Percentiles rank a stretch among this genome's conserved stretches.
These are phyloP conservation scores for Pilobolus umbonatus DNA, from an alignment of 192 early-diverging fungal genomes.

Conservation along the genomic window DNA sequence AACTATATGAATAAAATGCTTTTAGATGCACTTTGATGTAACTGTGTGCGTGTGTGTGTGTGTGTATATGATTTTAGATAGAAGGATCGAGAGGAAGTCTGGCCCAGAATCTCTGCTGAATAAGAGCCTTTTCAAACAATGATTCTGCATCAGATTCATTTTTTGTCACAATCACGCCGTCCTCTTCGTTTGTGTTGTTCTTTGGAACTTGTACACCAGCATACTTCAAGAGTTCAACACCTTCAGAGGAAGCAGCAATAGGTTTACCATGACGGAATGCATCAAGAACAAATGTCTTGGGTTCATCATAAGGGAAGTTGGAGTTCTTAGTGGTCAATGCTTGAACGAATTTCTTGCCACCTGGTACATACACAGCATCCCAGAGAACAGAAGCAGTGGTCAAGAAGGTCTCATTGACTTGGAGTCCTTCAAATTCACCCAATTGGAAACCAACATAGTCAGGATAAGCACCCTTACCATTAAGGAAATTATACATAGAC, in stretches of 20 bases:
- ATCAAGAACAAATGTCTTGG: slow-evolving; percentile 13
- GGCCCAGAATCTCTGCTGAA: slow-evolving; percentile 20
- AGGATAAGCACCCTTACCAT: slow-evolving; percentile 10
- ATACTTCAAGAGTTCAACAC: slow-evolving; percentile 8
- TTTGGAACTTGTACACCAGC: slow-evolving; percentile 4
- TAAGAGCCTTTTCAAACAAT: slow-evolving; percentile 7
- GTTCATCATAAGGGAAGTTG: slow-evolving; percentile 19
- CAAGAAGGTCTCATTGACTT: slow-evolving; percentile 13
- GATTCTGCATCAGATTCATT: background rate
- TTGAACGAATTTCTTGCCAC: slow-evolving; percentile 5
- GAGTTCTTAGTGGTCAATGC: background rate
- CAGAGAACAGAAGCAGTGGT: slow-evolving; percentile 20
- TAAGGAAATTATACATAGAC: slow-evolving; percentile 12
- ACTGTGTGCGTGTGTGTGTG: too few relatives aligned
- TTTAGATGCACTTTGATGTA: too few relatives aligned
- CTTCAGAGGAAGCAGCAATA: slow-evolving; percentile 15
- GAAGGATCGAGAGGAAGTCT: slow-evolving; percentile 11
- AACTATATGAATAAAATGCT: too few relatives aligned
- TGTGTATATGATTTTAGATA: background rate
- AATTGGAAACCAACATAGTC: slow-evolving; percentile 5
- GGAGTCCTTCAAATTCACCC: slow-evolving; percentile 3
- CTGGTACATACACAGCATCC: slow-evolving; percentile 28
- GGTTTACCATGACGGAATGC: slow-evolving; percentile 22
- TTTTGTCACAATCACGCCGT: slow-evolving; percentile 6
- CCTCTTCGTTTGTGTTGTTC: background rate